Evolutionary conservation across 345 rosid genomes (phyloP), one percentile per base, ranked within the genome.

Genomic region (Draba incana): DNA sequence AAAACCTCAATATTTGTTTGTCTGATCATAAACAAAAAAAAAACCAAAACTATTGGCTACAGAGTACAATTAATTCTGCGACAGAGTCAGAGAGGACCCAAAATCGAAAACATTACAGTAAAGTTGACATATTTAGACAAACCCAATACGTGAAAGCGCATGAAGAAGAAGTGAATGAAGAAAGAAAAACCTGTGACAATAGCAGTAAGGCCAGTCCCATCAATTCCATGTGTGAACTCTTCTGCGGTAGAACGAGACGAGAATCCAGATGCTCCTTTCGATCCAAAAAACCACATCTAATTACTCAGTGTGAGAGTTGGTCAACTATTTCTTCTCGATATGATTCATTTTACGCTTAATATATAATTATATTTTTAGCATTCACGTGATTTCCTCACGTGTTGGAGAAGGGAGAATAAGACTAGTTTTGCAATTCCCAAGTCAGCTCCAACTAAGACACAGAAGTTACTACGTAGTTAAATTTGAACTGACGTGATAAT

Each of bases 181-280:
- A 37, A n/a, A 33, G 20, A 20, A 20, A 14, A 35, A 89, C 92
- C 90, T 75, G 92, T 86, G 61, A 86, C 87, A 52, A 86, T 82
- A 61, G 96, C 96, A 50, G 90, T 89, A 76, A 89, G 92, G 35
- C 80, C 86, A 52, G 88, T 62, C 2, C 86, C 96, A 44, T 89
- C 88, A 49, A 85, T 68, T 54, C 90, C 96, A 13, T 74, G 71
- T 1, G 92, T 86, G 5, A 86, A 86, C 78, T 89, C 76, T 56
- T 86, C 92, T 0, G 88, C 96, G 0, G 96, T 86, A 11, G 92
- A 86, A 60, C 83, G 74, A 14, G 84, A 59, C 4, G 92, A 89
- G 82, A 55, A 69, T 16, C 65, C 69, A 50, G 67, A 75, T 6
- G 66, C 84, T 65, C 81, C 63, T 68, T 65, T 71, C n/a, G 59